Evolutionary conservation across 768 basidiomycete species (phyloP), one percentile per base, ranked within the genome.

Genomic region (Pleurotus sapidus): DNA sequence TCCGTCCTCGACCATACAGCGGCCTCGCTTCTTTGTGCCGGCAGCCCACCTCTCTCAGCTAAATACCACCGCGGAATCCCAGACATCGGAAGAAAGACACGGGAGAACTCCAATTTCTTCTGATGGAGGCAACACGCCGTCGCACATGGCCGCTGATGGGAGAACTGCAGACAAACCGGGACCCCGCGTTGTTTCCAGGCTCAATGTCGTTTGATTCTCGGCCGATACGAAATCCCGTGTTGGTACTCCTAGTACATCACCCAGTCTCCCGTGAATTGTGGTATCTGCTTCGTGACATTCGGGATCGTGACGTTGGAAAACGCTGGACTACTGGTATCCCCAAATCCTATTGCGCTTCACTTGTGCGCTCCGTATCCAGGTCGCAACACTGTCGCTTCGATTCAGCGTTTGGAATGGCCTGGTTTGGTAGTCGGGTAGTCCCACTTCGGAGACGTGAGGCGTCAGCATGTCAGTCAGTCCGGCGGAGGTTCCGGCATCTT

Each of bases 91-190:
- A 57, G 75, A 70, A 64, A 66, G 62, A 61, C 56, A 66, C 27
- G 74, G 77, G 47, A 71, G 81, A 64, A 87, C 85, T 15, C 86
- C 85, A 0, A 82, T 73, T 57, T 86, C 86, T 25, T 81, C 78
- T 18, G 78, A 86, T 66, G 85, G 84, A n/a, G 82, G 79, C 20
- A 71, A 73, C 49, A 80, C 84, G 37, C 84, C 85, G 20, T 70
- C 72, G 20, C 68, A 65, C 61, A 64, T 68, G 59, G 59, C 70
- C 65, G 18, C 65, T 60, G 46, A 59, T 18, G 49, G 50, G 39
- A 61, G 59, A 45, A 45, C 59, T 55, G 46, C 55, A 20, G 15
- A 5, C 37, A n/a, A 54, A 18, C 17, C 23, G 12, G 18, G 39
- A 54, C 15, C 37, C 17, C 49, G 20, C 11, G 42, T 23, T 45